Base-by-base conservation (phyloP, 768 basidiomycete genomes). In the Clavaria fumosa region DNA sequence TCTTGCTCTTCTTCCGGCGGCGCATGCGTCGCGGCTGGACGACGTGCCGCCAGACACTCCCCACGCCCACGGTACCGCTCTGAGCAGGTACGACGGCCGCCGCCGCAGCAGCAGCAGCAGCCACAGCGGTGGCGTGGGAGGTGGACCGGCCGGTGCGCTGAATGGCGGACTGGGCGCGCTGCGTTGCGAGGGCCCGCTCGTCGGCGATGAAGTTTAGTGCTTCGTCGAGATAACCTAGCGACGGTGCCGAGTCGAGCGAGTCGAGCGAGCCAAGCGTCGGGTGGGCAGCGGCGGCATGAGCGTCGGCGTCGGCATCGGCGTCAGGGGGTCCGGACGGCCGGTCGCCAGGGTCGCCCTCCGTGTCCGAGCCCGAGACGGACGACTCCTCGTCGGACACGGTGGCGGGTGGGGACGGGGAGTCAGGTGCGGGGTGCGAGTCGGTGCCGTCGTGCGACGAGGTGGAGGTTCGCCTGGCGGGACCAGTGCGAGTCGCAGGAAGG, bases 161-260 rank as follows among this genome's bases (percentile, higher is more conserved):
- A 31, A 61, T 66, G 44, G 71, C 63, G 43, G n/a, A n/a, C 28
- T 54, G 53, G n/a, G 72, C 75, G n/a, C n/a, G n/a, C n/a, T n/a
- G n/a, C 31, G 61, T 66, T 44, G 71, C 63, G 43, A 66, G 63
- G 23, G 70, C 72, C 38, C 78, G 64, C 51, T 85, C 82, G 7
- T 70, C 72, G 30, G 75, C 78, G 35, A 84, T 64, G 43, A 83
- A 86, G n/a, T 68, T 70, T 10, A 86, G 62, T 0, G 78, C 79
- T 42, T 74, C 72, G 41, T 79, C 79, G 11, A 86, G 65, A 37
- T 70, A 69, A 0, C 83, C 83, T 10, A 86, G 56, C 2, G 78
- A 81, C 0, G 83, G 81, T 24, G 34, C 36, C 11, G 37, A 22
- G 11, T n/a, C 27, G 4, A 34, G 10, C 10, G 37, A 31, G 5